phyloP scores from a whole-genome alignment of 2,329 filamentous ascomycete genomes.

The Parastagonospora nodorum region DNA sequence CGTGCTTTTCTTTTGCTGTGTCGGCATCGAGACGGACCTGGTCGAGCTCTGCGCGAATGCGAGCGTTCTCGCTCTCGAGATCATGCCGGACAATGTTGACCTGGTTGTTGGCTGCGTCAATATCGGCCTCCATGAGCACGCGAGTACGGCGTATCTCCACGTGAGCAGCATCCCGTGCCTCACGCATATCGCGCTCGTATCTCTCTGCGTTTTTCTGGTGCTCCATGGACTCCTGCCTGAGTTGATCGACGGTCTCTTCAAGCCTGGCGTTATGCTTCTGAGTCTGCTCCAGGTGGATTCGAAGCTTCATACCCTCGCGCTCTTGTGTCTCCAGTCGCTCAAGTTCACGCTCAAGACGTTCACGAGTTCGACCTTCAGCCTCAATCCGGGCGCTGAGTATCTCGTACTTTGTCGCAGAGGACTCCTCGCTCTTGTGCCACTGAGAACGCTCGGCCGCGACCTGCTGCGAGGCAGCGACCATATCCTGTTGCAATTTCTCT shows the following conservation, averaged over 20 bases:
- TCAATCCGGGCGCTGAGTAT: conserved; percentile 59
- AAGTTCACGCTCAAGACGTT: conserved; percentile 53
- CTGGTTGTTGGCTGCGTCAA: conserved; percentile 83
- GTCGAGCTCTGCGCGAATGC: conserved; percentile 76
- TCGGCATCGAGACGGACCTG: conserved; percentile 79
- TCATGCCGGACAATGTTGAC: conserved; percentile 82
- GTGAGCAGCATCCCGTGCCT: conserved; percentile 78
- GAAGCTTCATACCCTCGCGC: conserved; percentile 76
- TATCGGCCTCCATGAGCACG: conserved; percentile 76
- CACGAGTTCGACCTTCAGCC: conserved; percentile 49
- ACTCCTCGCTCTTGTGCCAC: conserved; percentile 71
- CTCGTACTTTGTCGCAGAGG: conserved; percentile 60
- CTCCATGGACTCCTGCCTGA: conserved; percentile 70
- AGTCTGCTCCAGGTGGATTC: conserved; percentile 70
- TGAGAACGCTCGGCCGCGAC: conserved; percentile 81
- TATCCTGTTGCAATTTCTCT: conserved; percentile 83
- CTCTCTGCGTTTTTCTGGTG: conserved; percentile 71
- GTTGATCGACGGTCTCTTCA: conserved; percentile 58
- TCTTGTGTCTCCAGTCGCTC: conserved; percentile 61
- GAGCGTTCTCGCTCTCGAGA: conserved; percentile 77
- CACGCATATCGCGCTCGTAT: conserved; percentile 81
- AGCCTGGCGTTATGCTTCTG: conserved; percentile 68
- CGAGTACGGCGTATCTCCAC: conserved; percentile 82
- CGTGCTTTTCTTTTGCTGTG: conserved; percentile 77
- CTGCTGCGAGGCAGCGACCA: conserved; percentile 77